These are phyloP conservation scores for Myrica gale DNA, from an alignment of 306 rosid genomes.

Conservation along the genomic window DNA sequence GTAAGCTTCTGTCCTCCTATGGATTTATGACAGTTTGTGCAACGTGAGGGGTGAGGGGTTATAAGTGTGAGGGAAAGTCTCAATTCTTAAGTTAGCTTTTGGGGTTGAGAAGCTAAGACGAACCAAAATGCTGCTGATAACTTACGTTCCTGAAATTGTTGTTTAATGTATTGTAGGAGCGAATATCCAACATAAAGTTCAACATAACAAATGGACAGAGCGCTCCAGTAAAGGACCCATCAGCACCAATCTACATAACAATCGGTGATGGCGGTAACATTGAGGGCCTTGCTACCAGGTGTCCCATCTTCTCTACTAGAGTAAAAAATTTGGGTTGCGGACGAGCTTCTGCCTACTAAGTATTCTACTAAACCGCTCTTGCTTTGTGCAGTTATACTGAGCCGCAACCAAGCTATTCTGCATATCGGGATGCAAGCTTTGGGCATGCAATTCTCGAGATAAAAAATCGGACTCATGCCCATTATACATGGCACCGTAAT, in stretches of 20 bases:
- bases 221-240: conserved; percentile 19
- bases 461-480: conserved; percentile 31
- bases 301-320: neutral
- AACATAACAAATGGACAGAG: conserved; percentile 25
- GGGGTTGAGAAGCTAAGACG: too few relatives aligned
- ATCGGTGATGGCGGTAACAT: conserved; percentile 30
- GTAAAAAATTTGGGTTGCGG: too few relatives aligned
- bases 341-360: neutral
- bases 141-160: too few relatives aligned
- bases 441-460: conserved; percentile 32
- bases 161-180: conserved; percentile 7
- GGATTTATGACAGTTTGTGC: neutral
- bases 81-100: too few relatives aligned
- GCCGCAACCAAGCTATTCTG: conserved; percentile 33
- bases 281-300: conserved; percentile 29
- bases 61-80: too few relatives aligned
- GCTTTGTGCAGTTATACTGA: conserved; percentile 9
- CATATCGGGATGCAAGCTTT: conserved; percentile 28
- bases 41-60: too few relatives aligned
- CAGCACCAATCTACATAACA: conserved; percentile 28
- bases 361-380: neutral
- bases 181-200: conserved; percentile 20
- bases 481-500: conserved; percentile 33
- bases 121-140: too few relatives aligned
- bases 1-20: conserved; percentile 2